A percentile compares a stretch with the other conserved stretches of the same genome.
phyloP scores from a whole-genome alignment of 2,329 filamentous ascomycete genomes.

The Hirsutella minnesotensis region DNA sequence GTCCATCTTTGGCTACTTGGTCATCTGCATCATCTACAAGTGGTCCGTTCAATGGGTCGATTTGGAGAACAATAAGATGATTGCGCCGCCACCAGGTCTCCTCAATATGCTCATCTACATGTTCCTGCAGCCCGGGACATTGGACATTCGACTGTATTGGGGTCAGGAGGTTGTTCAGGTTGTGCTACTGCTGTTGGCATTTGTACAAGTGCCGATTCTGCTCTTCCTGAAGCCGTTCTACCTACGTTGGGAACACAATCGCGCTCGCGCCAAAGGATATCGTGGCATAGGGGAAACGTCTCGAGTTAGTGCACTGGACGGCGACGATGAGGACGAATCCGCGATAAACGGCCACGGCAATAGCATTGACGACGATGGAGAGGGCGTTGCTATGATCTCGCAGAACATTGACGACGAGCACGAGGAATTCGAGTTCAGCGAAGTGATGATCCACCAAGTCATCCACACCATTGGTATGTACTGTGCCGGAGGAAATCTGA shows the following conservation, averaged over 20 bases:
- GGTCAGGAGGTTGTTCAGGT: slow-evolving; percentile 70
- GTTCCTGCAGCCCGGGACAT: slow-evolving; percentile 78
- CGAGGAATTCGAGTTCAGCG: slow-evolving; percentile 93
- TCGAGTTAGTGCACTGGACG: slow-evolving; percentile 80
- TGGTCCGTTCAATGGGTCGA: slow-evolving; percentile 80
- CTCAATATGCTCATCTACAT: slow-evolving; percentile 99
- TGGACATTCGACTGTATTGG: slow-evolving; percentile 63
- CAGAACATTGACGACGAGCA: slow-evolving; percentile 78
- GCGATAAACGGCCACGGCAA: slow-evolving; percentile 45
- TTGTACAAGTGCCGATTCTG: slow-evolving; percentile 78
- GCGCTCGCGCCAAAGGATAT: slow-evolving; percentile 77
- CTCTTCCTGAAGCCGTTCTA: slow-evolving; percentile 95
- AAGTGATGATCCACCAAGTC: slow-evolving; percentile 97
- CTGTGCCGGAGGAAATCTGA: not conserved
- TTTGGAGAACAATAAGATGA: slow-evolving; percentile 19
- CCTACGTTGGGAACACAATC: slow-evolving; percentile 87
- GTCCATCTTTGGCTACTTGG: slow-evolving; percentile 93
- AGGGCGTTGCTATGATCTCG: slow-evolving; percentile 79
- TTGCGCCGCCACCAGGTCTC: slow-evolving; percentile 66
- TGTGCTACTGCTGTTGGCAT: slow-evolving; percentile 66
- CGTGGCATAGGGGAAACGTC: slow-evolving; percentile 83
- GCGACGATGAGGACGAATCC: slow-evolving; percentile 61
- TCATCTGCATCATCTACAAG: slow-evolving; percentile 91
- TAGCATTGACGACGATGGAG: slow-evolving; percentile 53
- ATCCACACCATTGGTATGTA: slow-evolving; percentile 92